A percentile compares a stretch with the other conserved stretches of the same genome.
phyloP scores from a whole-genome alignment of 768 basidiomycete genomes.

The Daedaleopsis sinensis region DNA sequence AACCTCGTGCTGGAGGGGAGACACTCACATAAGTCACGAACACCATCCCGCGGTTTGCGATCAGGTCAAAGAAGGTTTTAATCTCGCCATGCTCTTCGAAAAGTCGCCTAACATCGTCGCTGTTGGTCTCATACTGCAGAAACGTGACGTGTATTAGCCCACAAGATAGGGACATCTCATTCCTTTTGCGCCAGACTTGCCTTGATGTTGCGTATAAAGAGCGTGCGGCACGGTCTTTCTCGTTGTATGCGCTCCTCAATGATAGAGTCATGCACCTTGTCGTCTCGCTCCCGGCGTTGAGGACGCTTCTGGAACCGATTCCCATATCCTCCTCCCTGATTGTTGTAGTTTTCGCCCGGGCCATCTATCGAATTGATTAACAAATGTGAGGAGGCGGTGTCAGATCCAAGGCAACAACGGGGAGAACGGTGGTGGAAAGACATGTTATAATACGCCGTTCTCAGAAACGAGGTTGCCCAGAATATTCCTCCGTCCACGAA shows the following conservation, averaged over 20 bases:
- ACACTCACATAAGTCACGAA: slow-evolving; percentile 95
- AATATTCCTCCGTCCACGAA: background rate
- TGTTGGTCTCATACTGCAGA: slow-evolving; percentile 84
- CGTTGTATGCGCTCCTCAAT: slow-evolving; percentile 94
- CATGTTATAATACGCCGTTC: background rate
- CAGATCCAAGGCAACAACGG: slow-evolving; percentile 4
- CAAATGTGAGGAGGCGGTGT: slow-evolving; percentile 22
- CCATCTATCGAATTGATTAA: slow-evolving; percentile 58
- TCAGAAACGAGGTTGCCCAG: background rate
- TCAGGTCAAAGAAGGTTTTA: slow-evolving; percentile 96
- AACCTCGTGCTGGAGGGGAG: too few relatives aligned
- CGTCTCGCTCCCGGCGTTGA: slow-evolving; percentile 77
- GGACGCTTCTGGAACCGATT: slow-evolving; percentile 47
- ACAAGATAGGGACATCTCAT: background rate
- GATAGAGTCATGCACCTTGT: slow-evolving; percentile 87
- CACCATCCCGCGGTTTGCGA: slow-evolving; percentile 95
- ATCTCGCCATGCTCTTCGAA: slow-evolving; percentile 96
- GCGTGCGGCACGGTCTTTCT: slow-evolving; percentile 92
- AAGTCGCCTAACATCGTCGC: slow-evolving; percentile 77
- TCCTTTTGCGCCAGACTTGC: slow-evolving; percentile 53
- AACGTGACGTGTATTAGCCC: slow-evolving; percentile 10
- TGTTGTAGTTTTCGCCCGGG: slow-evolving; percentile 55
- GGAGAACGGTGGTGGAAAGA: background rate
- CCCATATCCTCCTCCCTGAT: slow-evolving; percentile 50
- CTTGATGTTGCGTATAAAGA: slow-evolving; percentile 98